Base-by-base conservation (phyloP, 2,329 filamentous ascomycete genomes). In the Metarhizium guizhouense region DNA sequence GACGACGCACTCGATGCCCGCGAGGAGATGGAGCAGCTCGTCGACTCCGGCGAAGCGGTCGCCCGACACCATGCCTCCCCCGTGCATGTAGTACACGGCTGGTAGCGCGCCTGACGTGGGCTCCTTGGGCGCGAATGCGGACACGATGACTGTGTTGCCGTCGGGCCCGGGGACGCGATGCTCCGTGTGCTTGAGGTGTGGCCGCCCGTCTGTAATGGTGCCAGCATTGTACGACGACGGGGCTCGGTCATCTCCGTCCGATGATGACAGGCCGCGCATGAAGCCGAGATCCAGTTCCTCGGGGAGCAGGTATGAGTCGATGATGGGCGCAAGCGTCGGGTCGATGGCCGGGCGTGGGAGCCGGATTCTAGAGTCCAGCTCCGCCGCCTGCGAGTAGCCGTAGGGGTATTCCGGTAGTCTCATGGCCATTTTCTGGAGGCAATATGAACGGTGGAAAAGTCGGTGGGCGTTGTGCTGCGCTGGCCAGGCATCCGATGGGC, bases 291-390 rank as follows among this genome's bases (percentile, higher is more conserved):
- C 56, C 4, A 62, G 32, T 30, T 61, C 56, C 50, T 63, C 61
- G 0, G 61, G 61, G 6, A 63, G 53, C n/a, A 54, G 52, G 32
- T 7, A 58, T 3, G 55, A 57, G 40, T 63, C 61, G n/a, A 62
- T 16, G 10, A 62, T 57, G 25, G 61, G 57, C 4, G 53, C 59
- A 2, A 63, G 59, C 7, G 45, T n/a, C 11, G 59, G 38, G 32
- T 63, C 61, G 36, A 59, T 55, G 3, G 30, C 25, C 6, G 61
- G 60, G 20, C 61, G 60, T 11, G 61, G 56, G 3, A 57, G 47
- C 29, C 60, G 57, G 55, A 63, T 62, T 53, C 61, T 58, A 1
- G 59, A 38, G 52, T 63, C 61, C 6, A 63, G 57, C 47, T 42
- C 18, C 13, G 60, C 55, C 2, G 60, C 61, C 43, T 60, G 47